A percentile compares a stretch with the other conserved stretches of the same genome.
Evolutionary conservation across 345 rosid genomes (phyloP).

Genomic region (Turritis glabra): DNA sequence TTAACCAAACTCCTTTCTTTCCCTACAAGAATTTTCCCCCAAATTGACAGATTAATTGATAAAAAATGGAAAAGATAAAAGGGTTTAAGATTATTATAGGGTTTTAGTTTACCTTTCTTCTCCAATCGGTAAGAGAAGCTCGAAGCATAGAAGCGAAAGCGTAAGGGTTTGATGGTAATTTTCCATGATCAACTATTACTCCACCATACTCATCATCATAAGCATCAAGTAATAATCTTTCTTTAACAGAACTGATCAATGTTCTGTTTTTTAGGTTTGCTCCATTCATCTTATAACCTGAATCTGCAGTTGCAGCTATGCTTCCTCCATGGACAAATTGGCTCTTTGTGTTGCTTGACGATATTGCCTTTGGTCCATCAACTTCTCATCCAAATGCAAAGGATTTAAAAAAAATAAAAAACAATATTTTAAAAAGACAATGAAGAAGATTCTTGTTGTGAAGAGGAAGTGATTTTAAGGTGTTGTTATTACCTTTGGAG

Average conservation of each 20-base stretch:
- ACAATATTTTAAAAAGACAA: neutral
- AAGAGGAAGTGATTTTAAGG: neutral
- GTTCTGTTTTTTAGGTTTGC: constrained; percentile 36
- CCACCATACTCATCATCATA: constrained; percentile 83
- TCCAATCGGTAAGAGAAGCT: constrained; percentile 68
- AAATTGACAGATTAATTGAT: neutral
- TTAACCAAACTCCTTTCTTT: constrained; percentile 90
- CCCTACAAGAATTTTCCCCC: constrained; percentile 45
- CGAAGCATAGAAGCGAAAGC: constrained; percentile 57
- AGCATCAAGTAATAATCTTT: constrained; percentile 52
- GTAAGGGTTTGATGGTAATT: constrained; percentile 53
- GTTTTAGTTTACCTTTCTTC: constrained; percentile 46
- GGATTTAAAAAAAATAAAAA: neutral
- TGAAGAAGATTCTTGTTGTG: neutral
- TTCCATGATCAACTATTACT: constrained; percentile 65
- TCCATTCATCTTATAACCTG: constrained; percentile 43
- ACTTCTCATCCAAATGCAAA: constrained; percentile 19
- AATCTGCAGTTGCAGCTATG: constrained; percentile 40
- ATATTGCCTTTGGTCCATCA: constrained; percentile 36
- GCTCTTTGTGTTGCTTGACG: constrained; percentile 43
- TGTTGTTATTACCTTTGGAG: constrained; percentile 49
- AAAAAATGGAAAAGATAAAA: neutral
- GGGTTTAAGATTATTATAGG: neutral
- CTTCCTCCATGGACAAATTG: constrained; percentile 44
- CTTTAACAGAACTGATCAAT: constrained; percentile 41